Evolutionary conservation across 345 rosid species (phyloP).

Genomic region (Viola odorata): DNA sequence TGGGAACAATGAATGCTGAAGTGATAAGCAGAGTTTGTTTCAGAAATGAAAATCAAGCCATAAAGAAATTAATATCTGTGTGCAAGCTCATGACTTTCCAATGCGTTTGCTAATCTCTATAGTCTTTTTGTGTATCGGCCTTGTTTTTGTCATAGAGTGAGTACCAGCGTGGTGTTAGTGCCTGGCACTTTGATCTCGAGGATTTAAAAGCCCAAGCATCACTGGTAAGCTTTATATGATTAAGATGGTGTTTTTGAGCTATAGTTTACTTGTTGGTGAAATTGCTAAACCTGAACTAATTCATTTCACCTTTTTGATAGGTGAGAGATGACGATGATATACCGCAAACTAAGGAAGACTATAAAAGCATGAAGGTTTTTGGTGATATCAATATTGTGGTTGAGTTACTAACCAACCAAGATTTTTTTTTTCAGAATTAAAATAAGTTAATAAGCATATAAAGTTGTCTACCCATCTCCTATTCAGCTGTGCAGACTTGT

Average conservation of each 20-base stretch:
- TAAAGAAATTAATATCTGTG: background rate
- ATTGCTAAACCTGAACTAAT: conserved; percentile 7
- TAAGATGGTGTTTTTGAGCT: conserved; percentile 4
- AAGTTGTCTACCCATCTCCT: no score
- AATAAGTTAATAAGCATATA: no score
- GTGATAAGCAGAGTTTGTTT: no score
- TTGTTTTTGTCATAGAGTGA: conserved; percentile 58
- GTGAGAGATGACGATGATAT: conserved; percentile 75
- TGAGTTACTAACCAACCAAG: background rate
- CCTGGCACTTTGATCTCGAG: conserved; percentile 94
- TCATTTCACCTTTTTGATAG: conserved; percentile 32
- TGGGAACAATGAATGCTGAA: no score
- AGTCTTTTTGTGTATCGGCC: conserved; percentile 6
- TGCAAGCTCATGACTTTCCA: background rate
- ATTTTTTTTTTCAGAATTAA: background rate
- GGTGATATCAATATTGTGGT: conserved; percentile 41
- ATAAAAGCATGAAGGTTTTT: conserved; percentile 36
- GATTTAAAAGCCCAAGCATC: conserved; percentile 97
- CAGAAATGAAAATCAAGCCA: no score
- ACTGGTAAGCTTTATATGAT: conserved; percentile 42
- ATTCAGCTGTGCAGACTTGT: no score
- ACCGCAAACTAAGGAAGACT: conserved; percentile 53
- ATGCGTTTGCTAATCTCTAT: background rate
- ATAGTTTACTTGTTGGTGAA: conserved; percentile 13
- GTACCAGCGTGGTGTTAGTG: conserved; percentile 98